Percentiles rank a stretch among this genome's conserved stretches.
These are phyloP conservation scores for Lophiostoma macrostomum DNA, from an alignment of 495 filamentous ascomycete species.

Conservation along the genomic window DNA sequence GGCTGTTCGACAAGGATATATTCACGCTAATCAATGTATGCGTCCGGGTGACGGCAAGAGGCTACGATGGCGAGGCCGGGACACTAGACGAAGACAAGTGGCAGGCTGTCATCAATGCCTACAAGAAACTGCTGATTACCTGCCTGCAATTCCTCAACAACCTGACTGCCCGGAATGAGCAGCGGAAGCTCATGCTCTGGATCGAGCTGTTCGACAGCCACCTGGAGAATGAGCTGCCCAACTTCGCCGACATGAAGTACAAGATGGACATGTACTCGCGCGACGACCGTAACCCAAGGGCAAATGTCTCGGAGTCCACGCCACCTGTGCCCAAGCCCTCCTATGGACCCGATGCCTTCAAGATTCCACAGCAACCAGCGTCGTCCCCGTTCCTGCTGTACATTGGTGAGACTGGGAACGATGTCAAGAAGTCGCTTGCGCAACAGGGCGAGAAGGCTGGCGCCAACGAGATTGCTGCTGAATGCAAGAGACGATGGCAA, in stretches of 20 bases:
- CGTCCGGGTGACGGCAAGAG: slow-evolving; percentile 82
- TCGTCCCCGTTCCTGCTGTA: slow-evolving; percentile 34
- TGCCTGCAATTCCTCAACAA: slow-evolving; percentile 90
- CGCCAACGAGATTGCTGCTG: slow-evolving; percentile 32
- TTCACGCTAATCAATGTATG: slow-evolving; percentile 78
- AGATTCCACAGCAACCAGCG: slow-evolving; percentile 28
- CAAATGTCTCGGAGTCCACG: neutral
- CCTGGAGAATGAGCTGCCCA: slow-evolving; percentile 30
- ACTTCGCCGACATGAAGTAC: slow-evolving; percentile 24
- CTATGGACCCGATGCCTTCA: slow-evolving; percentile 20
- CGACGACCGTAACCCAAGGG: neutral
- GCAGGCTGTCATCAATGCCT: slow-evolving; percentile 60
- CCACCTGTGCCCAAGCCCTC: neutral
- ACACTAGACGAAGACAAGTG: slow-evolving; percentile 63
- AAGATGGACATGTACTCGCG: slow-evolving; percentile 19
- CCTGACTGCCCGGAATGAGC: slow-evolving; percentile 85
- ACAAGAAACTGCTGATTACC: slow-evolving; percentile 87
- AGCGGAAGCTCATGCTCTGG: slow-evolving; percentile 89
- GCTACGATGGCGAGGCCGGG: slow-evolving; percentile 77
- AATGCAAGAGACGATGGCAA: slow-evolving; percentile 33
- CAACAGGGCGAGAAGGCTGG: slow-evolving; percentile 28
- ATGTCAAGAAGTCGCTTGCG: slow-evolving; percentile 23
- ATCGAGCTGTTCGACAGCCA: slow-evolving; percentile 69
- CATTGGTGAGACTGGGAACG: slow-evolving; percentile 26
- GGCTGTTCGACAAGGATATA: slow-evolving; percentile 77